Evolutionary conservation across 495 filamentous ascomycete species (phyloP).

Genomic region (Penicillium pulvis): DNA sequence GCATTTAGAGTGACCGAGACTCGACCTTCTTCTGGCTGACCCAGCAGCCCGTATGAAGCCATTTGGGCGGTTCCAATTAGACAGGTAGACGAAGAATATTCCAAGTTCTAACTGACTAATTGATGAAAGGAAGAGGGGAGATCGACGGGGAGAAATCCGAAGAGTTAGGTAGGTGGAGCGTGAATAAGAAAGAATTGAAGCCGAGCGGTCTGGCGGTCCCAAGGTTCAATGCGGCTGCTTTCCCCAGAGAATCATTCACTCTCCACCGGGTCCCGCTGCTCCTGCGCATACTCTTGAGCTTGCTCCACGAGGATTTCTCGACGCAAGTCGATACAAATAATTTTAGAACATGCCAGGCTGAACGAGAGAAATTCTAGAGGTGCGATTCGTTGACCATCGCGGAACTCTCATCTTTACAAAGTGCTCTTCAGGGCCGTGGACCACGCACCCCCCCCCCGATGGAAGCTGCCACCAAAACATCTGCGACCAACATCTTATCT

Average conservation of each 20-base stretch:
- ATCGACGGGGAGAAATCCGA: constrained; percentile 4
- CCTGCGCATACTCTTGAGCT: background rate
- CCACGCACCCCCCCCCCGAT: constrained; percentile 24
- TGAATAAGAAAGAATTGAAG: constrained; percentile 22
- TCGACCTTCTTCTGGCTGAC: constrained; percentile 56
- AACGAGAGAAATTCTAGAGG: background rate
- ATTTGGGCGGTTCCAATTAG: constrained; percentile 25
- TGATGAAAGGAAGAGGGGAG: background rate
- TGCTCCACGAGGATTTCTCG: background rate
- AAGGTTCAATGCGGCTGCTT: constrained; percentile 19
- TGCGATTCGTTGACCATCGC: constrained; percentile 11
- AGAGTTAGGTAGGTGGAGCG: constrained; percentile 5
- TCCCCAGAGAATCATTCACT: constrained; percentile 17
- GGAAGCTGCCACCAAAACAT: constrained; percentile 21
- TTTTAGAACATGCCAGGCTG: constrained; percentile 16
- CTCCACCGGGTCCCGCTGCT: constrained; percentile 4
- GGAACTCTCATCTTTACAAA: constrained; percentile 1
- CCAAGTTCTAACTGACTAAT: background rate
- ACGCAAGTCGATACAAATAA: constrained; percentile 8
- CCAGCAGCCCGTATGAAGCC: constrained; percentile 50
- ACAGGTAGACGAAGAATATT: background rate
- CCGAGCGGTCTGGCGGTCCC: constrained; percentile 27
- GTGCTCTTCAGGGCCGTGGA: constrained; percentile 1
- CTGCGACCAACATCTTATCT: constrained; percentile 23
- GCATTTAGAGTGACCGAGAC: constrained; percentile 7